Conservation (phyloP, 176 grass and related monocot species). For the Phoenix dactylifera region DNA sequence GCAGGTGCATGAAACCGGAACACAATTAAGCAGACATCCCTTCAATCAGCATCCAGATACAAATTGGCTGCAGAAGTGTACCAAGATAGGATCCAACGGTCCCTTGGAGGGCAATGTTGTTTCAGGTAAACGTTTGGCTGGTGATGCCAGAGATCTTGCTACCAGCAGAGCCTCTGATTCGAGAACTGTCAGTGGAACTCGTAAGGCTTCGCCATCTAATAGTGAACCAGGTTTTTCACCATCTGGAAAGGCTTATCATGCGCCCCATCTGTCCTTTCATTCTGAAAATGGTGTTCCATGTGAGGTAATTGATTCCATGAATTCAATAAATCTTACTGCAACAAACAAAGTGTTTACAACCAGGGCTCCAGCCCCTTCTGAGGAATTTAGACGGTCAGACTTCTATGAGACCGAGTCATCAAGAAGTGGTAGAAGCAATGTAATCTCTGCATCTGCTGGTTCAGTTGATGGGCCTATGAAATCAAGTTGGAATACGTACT, state of each 20-base stretch:
- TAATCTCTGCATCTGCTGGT: not conserved
- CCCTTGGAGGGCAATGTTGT: slow-evolving; percentile 10
- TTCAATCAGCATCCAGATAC: slow-evolving; percentile 7
- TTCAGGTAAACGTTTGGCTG: slow-evolving; percentile 17
- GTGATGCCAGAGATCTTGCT: slow-evolving; percentile 22
- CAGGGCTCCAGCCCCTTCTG: slow-evolving; percentile 8
- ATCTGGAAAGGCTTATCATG: slow-evolving; percentile 21
- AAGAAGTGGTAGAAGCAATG: slow-evolving; percentile 6
- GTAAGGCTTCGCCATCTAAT: slow-evolving; percentile 21
- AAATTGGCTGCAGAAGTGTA: not conserved
- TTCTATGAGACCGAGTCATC: slow-evolving; percentile 15
- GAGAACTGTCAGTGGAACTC: slow-evolving; percentile 20
- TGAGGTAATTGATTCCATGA: slow-evolving; percentile 15
- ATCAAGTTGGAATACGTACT: not conserved
- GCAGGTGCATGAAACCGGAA: slow-evolving; percentile 20
- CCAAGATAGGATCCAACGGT: not conserved
- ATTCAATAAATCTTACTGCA: not conserved
- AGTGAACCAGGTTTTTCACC: slow-evolving; percentile 22
- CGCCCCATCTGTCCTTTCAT: slow-evolving; percentile 23
- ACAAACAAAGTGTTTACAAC: not conserved
- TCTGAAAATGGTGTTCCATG: slow-evolving; percentile 16
- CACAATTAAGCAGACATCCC: slow-evolving; percentile 23
- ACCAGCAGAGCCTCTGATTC: slow-evolving; percentile 15
- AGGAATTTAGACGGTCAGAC: not conserved
- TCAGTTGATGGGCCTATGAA: slow-evolving; percentile 2